A percentile compares a stretch with the other conserved stretches of the same genome.
Conservation (phyloP, 345 rosid species). For the Citrus sp. region DNA sequence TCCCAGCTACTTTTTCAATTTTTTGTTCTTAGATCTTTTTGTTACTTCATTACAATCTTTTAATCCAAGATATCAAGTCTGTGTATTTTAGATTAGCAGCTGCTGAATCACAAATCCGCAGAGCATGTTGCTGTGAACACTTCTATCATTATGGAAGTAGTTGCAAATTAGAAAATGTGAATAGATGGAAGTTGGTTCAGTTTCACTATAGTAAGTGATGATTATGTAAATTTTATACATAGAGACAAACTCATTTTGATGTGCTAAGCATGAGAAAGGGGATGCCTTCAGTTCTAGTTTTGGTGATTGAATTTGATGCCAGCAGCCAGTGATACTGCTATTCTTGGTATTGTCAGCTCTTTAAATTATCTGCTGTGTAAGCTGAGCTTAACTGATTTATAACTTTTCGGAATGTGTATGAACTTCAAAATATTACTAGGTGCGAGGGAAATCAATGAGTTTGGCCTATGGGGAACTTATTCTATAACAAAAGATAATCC, state of each 20-base stretch:
- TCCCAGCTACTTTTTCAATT: not conserved
- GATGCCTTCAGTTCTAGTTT: not conserved
- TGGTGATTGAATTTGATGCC: not conserved
- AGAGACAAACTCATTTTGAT: not conserved
- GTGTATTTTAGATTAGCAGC: not conserved
- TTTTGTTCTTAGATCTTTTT: not conserved
- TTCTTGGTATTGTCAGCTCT: not conserved
- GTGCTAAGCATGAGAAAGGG: not conserved
- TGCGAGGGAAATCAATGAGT: slow-evolving; percentile 18
- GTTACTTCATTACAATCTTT: not conserved
- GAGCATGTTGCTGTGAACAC: not conserved
- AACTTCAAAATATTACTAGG: slow-evolving; percentile 21
- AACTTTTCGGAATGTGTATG: not conserved
- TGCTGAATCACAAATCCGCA: not conserved
- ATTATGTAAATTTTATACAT: not conserved
- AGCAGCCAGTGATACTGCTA: not conserved
- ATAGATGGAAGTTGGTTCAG: not conserved
- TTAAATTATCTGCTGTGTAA: not conserved
- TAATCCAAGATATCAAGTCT: not conserved
- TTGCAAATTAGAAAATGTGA: not conserved
- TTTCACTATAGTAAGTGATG: not conserved
- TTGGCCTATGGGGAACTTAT: slow-evolving; percentile 56
- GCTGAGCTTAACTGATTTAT: not conserved
- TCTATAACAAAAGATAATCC: slow-evolving; percentile 53
- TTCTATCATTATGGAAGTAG: not conserved